Evolutionary conservation across 78 protist genomes (phyloP).

Genomic region (Dictyostelium discoideum): DNA sequence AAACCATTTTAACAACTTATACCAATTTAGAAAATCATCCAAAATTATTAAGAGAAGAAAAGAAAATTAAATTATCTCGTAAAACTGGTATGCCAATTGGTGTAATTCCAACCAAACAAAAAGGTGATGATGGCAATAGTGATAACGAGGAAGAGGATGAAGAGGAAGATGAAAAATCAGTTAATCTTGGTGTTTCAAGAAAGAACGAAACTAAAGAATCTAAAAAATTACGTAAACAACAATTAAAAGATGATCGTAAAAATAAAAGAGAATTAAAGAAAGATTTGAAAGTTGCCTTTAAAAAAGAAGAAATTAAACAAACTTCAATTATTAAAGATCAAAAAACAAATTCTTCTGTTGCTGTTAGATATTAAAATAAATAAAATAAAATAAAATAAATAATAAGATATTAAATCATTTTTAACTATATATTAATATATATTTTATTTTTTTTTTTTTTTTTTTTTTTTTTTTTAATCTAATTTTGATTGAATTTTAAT

Average conservation of each 20-base stretch:
- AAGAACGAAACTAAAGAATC: constrained; percentile 57
- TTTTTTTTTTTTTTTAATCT: background rate
- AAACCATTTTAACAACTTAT: constrained; percentile 83
- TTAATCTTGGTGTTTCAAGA: constrained; percentile 14
- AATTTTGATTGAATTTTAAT: constrained; percentile 10
- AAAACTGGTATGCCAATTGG: constrained; percentile 64
- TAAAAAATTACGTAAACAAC: constrained; percentile 55
- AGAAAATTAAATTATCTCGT: constrained; percentile 23
- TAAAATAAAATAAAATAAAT: background rate
- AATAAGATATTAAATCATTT: background rate
- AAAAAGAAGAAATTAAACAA: constrained; percentile 66
- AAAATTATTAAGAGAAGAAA: constrained; percentile 65
- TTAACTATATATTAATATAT: background rate
- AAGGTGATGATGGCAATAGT: no score
- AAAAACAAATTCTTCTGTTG: background rate
- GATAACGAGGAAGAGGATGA: background rate
- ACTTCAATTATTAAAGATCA: constrained; percentile 15
- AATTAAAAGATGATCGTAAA: constrained; percentile 20
- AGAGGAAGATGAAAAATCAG: constrained; percentile 21
- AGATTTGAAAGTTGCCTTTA: constrained; percentile 56
- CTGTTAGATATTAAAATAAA: constrained; percentile 40
- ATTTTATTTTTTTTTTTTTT: background rate
- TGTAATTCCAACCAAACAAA: background rate
- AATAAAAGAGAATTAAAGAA: constrained; percentile 37
- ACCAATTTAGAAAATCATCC: constrained; percentile 86